These are phyloP conservation scores for Berberis vulgaris DNA, from an alignment of 164 flowering plant species.

Conservation along the genomic window DNA sequence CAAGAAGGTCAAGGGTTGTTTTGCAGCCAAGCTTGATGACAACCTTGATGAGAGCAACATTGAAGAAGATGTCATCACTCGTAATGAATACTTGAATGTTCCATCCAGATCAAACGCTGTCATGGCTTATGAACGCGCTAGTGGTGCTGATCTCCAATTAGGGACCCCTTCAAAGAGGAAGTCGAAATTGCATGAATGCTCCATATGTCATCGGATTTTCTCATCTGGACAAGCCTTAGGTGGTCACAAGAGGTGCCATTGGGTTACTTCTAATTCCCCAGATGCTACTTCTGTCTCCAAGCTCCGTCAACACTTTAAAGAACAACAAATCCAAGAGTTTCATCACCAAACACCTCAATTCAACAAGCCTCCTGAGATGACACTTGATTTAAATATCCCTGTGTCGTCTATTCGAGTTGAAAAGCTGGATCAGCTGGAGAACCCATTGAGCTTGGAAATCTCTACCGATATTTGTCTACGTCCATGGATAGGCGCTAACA, in stretches of 20 bases:
- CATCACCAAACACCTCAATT: conserved; percentile 19
- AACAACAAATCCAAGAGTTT: conserved; percentile 6
- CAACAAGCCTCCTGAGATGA: conserved; percentile 14
- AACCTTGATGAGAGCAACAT: conserved; percentile 25
- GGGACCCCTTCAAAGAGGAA: conserved; percentile 35
- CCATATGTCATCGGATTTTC: conserved; percentile 76
- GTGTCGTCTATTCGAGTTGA: conserved; percentile 21
- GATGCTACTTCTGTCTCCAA: conserved; percentile 28
- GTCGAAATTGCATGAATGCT: conserved; percentile 80
- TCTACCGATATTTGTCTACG: conserved; percentile 40
- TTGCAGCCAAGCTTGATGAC: conserved; percentile 55
- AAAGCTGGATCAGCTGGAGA: conserved; percentile 11
- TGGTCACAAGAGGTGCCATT: conserved; percentile 95
- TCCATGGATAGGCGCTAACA: conserved; percentile 32
- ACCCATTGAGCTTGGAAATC: conserved; percentile 31
- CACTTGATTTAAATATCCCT: conserved; percentile 72
- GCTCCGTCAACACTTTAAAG: conserved; percentile 24
- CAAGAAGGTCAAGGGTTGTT: conserved; percentile 95
- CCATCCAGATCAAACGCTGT: conserved; percentile 23
- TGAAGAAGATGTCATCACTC: conserved; percentile 50
- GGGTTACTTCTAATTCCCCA: conserved; percentile 60
- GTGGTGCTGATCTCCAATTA: not conserved
- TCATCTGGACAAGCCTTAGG: conserved; percentile 89
- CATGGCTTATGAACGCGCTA: conserved; percentile 18
- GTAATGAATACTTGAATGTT: conserved; percentile 30